These are phyloP conservation scores for Globisporangium iwayamae DNA, from an alignment of 352 stramenopile species.

Conservation along the genomic window DNA sequence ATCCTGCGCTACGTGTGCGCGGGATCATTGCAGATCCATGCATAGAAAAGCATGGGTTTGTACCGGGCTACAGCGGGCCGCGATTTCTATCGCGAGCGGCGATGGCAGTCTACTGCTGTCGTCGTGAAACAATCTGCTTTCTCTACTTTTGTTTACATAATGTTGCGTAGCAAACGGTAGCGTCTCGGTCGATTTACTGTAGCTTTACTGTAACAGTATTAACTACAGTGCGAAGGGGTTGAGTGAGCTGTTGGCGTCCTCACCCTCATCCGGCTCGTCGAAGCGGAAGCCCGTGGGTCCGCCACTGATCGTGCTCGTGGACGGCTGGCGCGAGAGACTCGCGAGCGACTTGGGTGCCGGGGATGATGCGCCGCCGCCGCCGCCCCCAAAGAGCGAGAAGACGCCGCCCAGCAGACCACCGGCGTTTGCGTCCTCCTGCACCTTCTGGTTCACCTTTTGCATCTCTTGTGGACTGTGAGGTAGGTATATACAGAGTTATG, in stretches of 20 bases:
- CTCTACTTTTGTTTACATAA: too few species aligned
- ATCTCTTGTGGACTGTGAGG: slow-evolving; percentile 49
- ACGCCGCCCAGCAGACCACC: slow-evolving; percentile 59
- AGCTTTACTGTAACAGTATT: too few species aligned
- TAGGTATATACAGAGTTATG: background rate
- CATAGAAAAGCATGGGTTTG: too few species aligned
- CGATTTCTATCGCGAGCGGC: too few species aligned
- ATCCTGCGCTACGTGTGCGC: too few species aligned
- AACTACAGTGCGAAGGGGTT: slow-evolving; percentile 61
- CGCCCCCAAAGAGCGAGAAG: slow-evolving; percentile 65
- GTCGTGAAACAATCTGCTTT: too few species aligned
- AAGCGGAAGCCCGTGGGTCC: slow-evolving; percentile 26
- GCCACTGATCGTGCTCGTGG: slow-evolving; percentile 35
- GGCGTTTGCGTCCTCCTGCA: slow-evolving; percentile 26
- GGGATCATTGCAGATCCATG: too few species aligned
- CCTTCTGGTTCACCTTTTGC: slow-evolving; percentile 49
- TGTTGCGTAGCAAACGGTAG: too few species aligned
- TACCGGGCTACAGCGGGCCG: too few species aligned
- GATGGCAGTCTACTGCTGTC: too few species aligned
- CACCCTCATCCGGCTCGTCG: slow-evolving; percentile 49
- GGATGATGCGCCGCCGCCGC: slow-evolving; percentile 23
- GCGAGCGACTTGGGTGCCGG: slow-evolving; percentile 49
- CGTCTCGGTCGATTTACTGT: too few species aligned
- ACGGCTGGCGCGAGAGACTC: slow-evolving; percentile 30
- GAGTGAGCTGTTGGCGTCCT: slow-evolving; percentile 37